phyloP scores from a whole-genome alignment of 306 rosid species.

The Trichosanthes cucumerina region DNA sequence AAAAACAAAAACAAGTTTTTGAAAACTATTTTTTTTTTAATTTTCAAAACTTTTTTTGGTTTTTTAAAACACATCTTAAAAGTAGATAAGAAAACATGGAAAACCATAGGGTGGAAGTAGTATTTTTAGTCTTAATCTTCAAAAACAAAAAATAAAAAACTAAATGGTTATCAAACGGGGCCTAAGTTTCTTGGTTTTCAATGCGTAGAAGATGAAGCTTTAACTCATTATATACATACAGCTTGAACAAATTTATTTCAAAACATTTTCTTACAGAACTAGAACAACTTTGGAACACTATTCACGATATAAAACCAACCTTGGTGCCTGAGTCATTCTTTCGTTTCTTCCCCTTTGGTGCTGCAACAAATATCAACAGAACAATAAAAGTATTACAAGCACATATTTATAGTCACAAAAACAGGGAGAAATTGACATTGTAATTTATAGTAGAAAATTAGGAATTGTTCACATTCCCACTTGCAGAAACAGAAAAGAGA shows the following conservation, averaged over 20 bases:
- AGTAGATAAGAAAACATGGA: too few relatives aligned
- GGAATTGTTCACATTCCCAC: neutral
- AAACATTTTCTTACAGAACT: neutral
- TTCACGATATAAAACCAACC: constrained; percentile 43
- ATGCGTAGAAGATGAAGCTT: neutral
- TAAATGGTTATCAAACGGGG: too few relatives aligned
- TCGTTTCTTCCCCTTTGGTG: constrained; percentile 65
- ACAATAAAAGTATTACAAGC: neutral
- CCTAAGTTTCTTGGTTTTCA: neutral
- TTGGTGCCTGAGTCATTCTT: constrained; percentile 62
- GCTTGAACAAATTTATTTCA: neutral
- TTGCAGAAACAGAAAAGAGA: neutral
- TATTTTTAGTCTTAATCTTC: too few relatives aligned
- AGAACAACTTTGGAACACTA: constrained; percentile 7
- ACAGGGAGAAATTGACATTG: neutral
- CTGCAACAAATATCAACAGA: constrained; percentile 37
- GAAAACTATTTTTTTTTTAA: too few relatives aligned
- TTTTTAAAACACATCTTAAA: too few relatives aligned
- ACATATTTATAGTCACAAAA: neutral
- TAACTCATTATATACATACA: neutral
- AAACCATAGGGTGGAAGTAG: too few relatives aligned
- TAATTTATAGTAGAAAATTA: neutral
- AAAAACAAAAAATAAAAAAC: too few relatives aligned
- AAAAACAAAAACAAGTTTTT: too few relatives aligned
- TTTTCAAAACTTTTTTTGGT: too few relatives aligned